Evolutionary conservation across 352 stramenopile species (phyloP).

Genomic region (Phytophthora colocasiae): DNA sequence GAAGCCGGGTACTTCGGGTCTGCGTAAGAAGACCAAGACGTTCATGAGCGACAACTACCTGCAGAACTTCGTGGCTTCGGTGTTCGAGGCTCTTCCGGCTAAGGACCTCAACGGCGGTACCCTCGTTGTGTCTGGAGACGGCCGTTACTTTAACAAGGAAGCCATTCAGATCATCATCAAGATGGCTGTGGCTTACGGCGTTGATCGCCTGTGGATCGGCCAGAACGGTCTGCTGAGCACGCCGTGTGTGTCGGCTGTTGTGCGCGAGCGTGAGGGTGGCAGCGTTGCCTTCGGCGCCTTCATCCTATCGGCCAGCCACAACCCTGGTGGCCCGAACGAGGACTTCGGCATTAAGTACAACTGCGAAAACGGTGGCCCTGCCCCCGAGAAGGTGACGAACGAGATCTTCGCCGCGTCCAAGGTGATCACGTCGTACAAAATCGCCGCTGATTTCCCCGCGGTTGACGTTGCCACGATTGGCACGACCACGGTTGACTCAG

Average conservation of each 20-base stretch:
- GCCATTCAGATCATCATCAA: constrained; percentile 98
- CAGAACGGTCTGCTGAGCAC: constrained; percentile 97
- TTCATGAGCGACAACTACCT: constrained; percentile 99
- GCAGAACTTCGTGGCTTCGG: constrained; percentile 98
- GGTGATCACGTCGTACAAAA: constrained; percentile 96
- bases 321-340: constrained; percentile 97
- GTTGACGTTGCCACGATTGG: constrained; percentile 79
- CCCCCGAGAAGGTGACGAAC: constrained; percentile 97
- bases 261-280: constrained; percentile 95
- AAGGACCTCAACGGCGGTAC: constrained; percentile 95
- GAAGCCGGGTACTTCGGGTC: constrained; percentile 97
- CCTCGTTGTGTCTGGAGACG: constrained; percentile 97
- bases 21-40: constrained; percentile 99
- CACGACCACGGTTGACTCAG: constrained; percentile 73
- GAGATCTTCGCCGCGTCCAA: constrained; percentile 97
- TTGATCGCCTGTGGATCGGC: constrained; percentile 96
- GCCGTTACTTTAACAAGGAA: constrained; percentile 92
- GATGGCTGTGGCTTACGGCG: constrained; percentile 97
- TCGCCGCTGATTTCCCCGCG: constrained; percentile 82
- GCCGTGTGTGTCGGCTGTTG: constrained; percentile 96
- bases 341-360: constrained; percentile 99
- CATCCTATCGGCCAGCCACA: constrained; percentile 98
- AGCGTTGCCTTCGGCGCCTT: constrained; percentile 95
- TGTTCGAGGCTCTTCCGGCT: constrained; percentile 96
- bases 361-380: constrained; percentile 97